These are phyloP conservation scores for Xylariaceae sp. DNA, from an alignment of 2,329 filamentous ascomycete genomes.

Conservation along the genomic window DNA sequence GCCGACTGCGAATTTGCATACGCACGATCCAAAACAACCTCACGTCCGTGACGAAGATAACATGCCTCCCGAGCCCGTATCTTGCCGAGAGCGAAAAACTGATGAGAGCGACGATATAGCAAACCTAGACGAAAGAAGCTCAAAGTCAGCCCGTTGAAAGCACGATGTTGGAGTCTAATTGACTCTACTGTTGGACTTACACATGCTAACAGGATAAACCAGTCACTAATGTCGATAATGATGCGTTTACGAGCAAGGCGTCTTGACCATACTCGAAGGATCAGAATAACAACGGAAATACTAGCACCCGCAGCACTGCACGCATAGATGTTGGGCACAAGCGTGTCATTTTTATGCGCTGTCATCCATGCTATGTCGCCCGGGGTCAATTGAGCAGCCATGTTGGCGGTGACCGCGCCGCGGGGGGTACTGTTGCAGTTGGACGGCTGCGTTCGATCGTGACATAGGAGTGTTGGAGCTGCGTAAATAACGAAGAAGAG, in stretches of 20 bases:
- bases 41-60: background rate
- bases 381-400: background rate
- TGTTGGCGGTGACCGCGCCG: background rate
- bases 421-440: background rate
- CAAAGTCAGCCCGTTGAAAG: background rate
- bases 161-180: background rate
- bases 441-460: background rate
- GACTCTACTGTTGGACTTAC: background rate
- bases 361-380: background rate
- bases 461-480: too few relatives aligned
- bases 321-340: background rate
- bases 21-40: background rate
- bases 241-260: background rate
- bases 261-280: background rate
- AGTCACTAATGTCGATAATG: background rate
- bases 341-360: background rate
- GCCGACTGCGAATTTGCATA: background rate
- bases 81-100: background rate
- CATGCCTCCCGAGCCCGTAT: background rate
- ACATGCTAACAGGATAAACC: background rate
- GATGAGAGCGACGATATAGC: background rate
- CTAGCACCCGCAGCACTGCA: background rate
- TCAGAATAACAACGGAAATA: background rate
- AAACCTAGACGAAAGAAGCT: background rate
- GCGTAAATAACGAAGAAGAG: too few relatives aligned